A percentile compares a stretch with the other conserved stretches of the same genome.
Conservation (phyloP, 2,329 filamentous ascomycete species). For the Fusarium sp. region DNA sequence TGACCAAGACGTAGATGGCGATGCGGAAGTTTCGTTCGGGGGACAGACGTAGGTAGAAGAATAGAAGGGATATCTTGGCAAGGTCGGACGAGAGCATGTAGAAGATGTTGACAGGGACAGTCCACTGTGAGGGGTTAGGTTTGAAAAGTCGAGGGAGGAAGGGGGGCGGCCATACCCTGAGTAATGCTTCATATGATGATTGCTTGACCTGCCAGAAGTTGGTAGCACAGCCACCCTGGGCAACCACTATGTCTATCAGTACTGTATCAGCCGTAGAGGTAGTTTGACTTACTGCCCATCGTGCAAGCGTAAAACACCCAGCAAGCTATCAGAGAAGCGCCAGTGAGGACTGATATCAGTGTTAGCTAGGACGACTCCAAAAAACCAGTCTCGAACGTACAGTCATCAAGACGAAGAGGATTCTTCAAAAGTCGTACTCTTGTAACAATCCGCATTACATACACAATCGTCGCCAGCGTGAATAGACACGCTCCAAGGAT, state of each 20-base stretch:
- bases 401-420: conserved; percentile 33
- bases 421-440: conserved; percentile 33
- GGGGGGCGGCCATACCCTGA: conserved; percentile 14
- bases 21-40: conserved; percentile 40
- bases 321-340: conserved; percentile 38
- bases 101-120: conserved; percentile 45
- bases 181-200: conserved; percentile 25
- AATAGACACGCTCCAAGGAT: conserved; percentile 35
- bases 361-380: neutral
- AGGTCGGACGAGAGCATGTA: conserved; percentile 45
- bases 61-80: conserved; percentile 43
- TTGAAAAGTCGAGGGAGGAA: fast-evolving
- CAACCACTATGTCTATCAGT: conserved; percentile 26
- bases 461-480: conserved; percentile 29
- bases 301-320: conserved; percentile 44
- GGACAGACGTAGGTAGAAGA: conserved; percentile 42
- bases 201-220: conserved; percentile 43
- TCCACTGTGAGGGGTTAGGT: conserved; percentile 32
- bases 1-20: conserved; percentile 15
- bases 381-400: neutral
- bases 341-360: conserved; percentile 22
- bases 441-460: conserved; percentile 30
- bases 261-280: fast-evolving
- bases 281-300: conserved; percentile 38
- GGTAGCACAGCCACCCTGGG: conserved; percentile 33